A percentile compares a stretch with the other conserved stretches of the same genome.
Conservation (phyloP, 805 yeast genomes). For the Metschnikowia koreensis region DNA sequence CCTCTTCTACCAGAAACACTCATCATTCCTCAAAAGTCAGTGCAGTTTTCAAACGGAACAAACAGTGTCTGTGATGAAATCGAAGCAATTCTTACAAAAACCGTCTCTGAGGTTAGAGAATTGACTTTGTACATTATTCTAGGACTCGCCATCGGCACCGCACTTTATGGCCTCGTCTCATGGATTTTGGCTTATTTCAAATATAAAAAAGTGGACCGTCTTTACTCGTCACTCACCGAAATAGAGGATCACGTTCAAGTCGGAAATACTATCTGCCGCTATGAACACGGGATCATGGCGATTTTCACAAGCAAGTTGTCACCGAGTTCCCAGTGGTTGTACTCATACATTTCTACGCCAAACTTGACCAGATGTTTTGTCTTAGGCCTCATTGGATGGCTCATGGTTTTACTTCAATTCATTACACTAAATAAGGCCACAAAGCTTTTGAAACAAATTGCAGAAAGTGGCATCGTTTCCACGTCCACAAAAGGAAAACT, state of each 20-base stretch:
- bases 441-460: background rate
- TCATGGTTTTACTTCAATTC: conserved; percentile 12
- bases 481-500: background rate
- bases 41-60: background rate
- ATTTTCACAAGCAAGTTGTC: conserved; percentile 1
- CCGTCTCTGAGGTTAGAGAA: conserved; percentile 1
- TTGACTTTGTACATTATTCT: conserved; percentile 3
- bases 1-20: background rate
- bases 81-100: background rate
- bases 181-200: conserved; percentile 5
- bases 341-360: conserved; percentile 5
- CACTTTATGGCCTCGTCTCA: conserved; percentile 2
- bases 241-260: conserved; percentile 5
- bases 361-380: conserved; percentile 8
- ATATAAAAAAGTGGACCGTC: conserved; percentile 2
- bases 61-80: conserved; percentile 3
- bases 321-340: conserved; percentile 11
- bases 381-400: conserved; percentile 10
- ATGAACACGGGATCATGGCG: conserved; percentile 11
- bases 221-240: conserved; percentile 1
- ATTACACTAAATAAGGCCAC: conserved; percentile 6
- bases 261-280: conserved; percentile 11
- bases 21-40: background rate
- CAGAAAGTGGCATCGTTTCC: background rate
- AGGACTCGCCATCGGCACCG: conserved; percentile 6